Base-by-base conservation (phyloP, 2,329 filamentous ascomycete species). In the Diaporthe citri region DNA sequence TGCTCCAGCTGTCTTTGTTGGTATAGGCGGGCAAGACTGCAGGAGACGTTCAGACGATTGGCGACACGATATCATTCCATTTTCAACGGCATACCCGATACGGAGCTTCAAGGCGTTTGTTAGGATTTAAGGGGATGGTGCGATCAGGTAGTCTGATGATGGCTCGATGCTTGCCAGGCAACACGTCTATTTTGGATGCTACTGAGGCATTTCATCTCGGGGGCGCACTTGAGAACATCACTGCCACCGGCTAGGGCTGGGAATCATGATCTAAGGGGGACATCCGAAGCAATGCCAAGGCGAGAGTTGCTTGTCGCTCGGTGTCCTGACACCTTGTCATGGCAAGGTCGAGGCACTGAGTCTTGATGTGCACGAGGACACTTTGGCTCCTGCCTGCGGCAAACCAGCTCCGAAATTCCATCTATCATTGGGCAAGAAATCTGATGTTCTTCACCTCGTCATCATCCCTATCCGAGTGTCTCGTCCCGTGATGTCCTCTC, bases 1-100 rank as follows among this genome's bases (percentile, higher is more conserved):
- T 13, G 5, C 28, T 52, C 22, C 31, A 76, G 75, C 43, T 76
- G 72, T 57, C 73, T 64, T 34, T 76, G 46, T 72, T 76, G 75
- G 60, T 76, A 46, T 76, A 74, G 25, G 64, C 31, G 41, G 43
- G 39, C 34, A 62, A 46, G 31, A 67, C 39, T 43, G n/a, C 31
- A 43, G 28, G 71, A 28, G 3, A 52, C 34, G 52, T 62, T 60
- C 31, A n/a, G 36, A 51, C 60, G 74, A 75, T 57, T 43, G 70
- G 60, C 70, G 60, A 22, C 25, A 17, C 15, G 64, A 69, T 48
- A 73, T 55, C 55, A 70, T 62, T n/a, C 7, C 25, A 48, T 48
- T 60, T 55, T 71, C 48, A 43, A 69, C 28, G 56, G 60, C 72
- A 69, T 62, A 76, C 66, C 57, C 51, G 66, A 60, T 67, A 66